These are phyloP conservation scores for Hibiscus tridactylites DNA, from an alignment of 345 rosid genomes.

Conservation along the genomic window DNA sequence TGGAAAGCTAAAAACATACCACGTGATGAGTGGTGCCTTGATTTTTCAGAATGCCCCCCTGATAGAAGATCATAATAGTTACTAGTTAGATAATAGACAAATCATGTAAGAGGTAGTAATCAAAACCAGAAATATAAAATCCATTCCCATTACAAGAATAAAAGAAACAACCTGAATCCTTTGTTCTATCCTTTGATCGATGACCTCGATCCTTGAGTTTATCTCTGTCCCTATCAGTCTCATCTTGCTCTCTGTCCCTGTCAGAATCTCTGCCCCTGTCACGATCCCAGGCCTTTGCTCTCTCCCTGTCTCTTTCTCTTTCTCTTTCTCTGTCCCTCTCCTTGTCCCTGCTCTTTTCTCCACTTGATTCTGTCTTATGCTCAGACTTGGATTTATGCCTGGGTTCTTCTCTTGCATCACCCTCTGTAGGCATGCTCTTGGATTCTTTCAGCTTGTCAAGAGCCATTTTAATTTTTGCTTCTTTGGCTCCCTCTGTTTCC, in stretches of 20 bases:
- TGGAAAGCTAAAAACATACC: slow-evolving; percentile 25
- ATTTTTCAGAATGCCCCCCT: slow-evolving; percentile 53
- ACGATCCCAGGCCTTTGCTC: slow-evolving; percentile 44
- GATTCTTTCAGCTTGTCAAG: slow-evolving; percentile 49
- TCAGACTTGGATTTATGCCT: slow-evolving; percentile 40
- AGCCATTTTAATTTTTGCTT: slow-evolving; percentile 26
- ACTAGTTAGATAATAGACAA: background rate
- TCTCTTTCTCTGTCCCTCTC: slow-evolving; percentile 41
- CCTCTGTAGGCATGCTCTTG: slow-evolving; percentile 30
- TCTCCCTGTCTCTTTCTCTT: slow-evolving; percentile 49
- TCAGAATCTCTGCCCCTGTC: slow-evolving; percentile 76
- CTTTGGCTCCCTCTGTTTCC: slow-evolving; percentile 49
- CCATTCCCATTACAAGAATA: background rate
- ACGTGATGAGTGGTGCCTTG: slow-evolving; percentile 68
- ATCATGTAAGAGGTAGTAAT: background rate
- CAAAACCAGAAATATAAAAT: slow-evolving; percentile 5
- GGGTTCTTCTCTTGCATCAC: slow-evolving; percentile 43
- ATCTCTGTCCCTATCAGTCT: slow-evolving; percentile 55
- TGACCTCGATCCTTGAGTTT: slow-evolving; percentile 56
- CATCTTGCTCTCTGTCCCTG: slow-evolving; percentile 64
- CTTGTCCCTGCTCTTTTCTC: slow-evolving; percentile 61
- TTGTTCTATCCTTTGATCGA: slow-evolving; percentile 61
- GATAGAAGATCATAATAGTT: background rate
- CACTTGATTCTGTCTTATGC: slow-evolving; percentile 37
- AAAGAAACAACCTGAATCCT: slow-evolving; percentile 49